Percentiles rank a stretch among this genome's conserved stretches.
These are phyloP conservation scores for Novymonas esmeraldas DNA, from an alignment of 208 protist species.

Conservation along the genomic window DNA sequence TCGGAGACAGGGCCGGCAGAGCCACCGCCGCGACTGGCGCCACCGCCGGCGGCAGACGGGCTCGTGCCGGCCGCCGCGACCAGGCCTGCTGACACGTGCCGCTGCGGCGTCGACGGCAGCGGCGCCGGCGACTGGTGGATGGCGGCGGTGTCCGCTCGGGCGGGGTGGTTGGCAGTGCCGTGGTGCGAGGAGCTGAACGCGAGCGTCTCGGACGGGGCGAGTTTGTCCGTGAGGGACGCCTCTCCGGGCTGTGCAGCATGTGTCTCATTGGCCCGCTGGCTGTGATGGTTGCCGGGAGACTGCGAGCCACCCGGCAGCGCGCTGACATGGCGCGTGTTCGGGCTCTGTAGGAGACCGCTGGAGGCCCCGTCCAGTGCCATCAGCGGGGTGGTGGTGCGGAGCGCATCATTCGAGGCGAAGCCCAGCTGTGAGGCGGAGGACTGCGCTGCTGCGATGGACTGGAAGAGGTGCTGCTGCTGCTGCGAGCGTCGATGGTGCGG, in stretches of 20 bases:
- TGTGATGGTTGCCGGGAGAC: background rate
- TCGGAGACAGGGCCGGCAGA: background rate
- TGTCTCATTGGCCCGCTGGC: background rate
- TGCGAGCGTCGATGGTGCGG: background rate
- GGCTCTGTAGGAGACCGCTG: background rate
- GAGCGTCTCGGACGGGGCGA: slow-evolving; percentile 3
- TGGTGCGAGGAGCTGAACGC: background rate
- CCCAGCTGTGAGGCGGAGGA: background rate
- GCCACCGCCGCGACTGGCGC: background rate
- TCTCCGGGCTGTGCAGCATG: background rate
- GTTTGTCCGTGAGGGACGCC: background rate
- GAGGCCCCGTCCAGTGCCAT: background rate
- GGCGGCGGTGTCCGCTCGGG: background rate
- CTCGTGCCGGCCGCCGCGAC: background rate
- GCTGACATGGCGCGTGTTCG: background rate
- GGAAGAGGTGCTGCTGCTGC: too few relatives aligned
- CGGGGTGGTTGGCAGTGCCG: background rate
- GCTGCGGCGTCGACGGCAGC: background rate
- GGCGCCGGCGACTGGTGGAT: background rate
- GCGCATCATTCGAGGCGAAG: background rate
- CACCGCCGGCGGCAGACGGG: background rate
- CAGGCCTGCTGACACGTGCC: background rate
- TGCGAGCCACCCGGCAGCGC: background rate
- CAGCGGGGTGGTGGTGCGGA: background rate
- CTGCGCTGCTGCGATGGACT: background rate